Evolutionary conservation across 306 rosid species (phyloP).

Genomic region (Chamaecrista fasciculata): DNA sequence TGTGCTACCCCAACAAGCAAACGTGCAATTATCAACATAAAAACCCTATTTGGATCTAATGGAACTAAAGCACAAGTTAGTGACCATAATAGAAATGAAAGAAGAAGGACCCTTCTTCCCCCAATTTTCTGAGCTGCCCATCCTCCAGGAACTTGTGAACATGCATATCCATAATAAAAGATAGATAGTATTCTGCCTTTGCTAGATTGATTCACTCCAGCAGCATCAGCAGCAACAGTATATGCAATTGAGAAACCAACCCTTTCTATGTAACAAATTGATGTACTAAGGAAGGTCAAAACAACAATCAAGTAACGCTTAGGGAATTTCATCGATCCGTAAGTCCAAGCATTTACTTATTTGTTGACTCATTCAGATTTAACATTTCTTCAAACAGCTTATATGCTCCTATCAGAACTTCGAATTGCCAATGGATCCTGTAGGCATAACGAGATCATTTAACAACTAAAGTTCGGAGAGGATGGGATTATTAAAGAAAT

Average conservation of each 20-base stretch:
- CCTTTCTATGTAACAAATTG: constrained; percentile 84
- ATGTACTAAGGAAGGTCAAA: constrained; percentile 83
- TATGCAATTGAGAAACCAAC: constrained; percentile 94
- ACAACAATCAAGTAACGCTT: constrained; percentile 79
- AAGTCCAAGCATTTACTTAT: constrained; percentile 3
- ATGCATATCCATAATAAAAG: constrained; percentile 92
- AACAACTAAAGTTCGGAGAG: background rate
- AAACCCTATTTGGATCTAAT: constrained; percentile 58
- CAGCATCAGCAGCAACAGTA: constrained; percentile 86
- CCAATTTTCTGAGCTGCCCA: constrained; percentile 93
- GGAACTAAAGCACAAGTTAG: constrained; percentile 82
- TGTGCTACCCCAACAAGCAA: constrained; percentile 92
- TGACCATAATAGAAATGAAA: constrained; percentile 85
- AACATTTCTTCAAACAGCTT: background rate
- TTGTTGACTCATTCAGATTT: constrained; percentile 3
- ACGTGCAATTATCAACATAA: constrained; percentile 74
- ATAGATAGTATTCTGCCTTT: constrained; percentile 84
- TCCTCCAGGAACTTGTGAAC: constrained; percentile 97
- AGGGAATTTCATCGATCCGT: constrained; percentile 43
- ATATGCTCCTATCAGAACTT: background rate
- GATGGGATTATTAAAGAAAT: background rate
- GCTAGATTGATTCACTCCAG: constrained; percentile 68
- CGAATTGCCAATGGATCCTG: constrained; percentile 5
- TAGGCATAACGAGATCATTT: background rate
- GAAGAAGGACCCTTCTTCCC: constrained; percentile 76